Base-by-base conservation (phyloP, 2,329 filamentous ascomycete species). In the Teratosphaeria pseudoeucalypti region DNA sequence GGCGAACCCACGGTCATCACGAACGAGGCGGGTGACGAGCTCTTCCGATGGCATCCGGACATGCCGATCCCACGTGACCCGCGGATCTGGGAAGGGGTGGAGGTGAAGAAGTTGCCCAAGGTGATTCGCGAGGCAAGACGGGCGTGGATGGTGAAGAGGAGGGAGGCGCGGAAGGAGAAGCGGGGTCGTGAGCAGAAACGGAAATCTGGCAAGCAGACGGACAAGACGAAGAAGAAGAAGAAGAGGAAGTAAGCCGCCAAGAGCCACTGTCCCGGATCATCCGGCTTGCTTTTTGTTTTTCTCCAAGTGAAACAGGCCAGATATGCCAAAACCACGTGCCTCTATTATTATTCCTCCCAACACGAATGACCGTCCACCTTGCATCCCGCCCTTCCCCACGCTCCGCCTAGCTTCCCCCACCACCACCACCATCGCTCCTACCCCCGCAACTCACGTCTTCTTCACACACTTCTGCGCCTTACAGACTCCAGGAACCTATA, bases 1-100 rank as follows among this genome's bases (percentile, higher is more conserved):
- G 54, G 34, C 26, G 16, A 55, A 34, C 57, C 55, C 3, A 34
- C 57, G 12, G 19, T 52, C 54, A 60, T 64, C 34, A 34, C 60
- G 26, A 64, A 65, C 43, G 32, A 32, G 10, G 59, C 59, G 2
- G 63, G 64, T n/a, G 60, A 62, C 7, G 59, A 64, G 11, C 58
- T 58, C 0, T 63, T 63, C 49, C 60, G 56, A 5, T 55, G 58
- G 58, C 54, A 39, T 2, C 58, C 61, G 1, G 34, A 49, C 23
- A 39, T 61, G 11, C 55, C 62, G 2, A 57, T 65, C 2, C 62
- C 65, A 14, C 56, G 61, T 3, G 64, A 67, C 49, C 58, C 60
- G 11, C 37, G 60, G 1, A 63, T 66, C 6, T 66, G 66, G 66
- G 60, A 59, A 53, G 64, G 63, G 26, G 58, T 63, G 52, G 47